Percentiles rank a stretch among this genome's conserved stretches.
Conservation (phyloP, 2,329 filamentous ascomycete genomes). For the Fusarium sororula region DNA sequence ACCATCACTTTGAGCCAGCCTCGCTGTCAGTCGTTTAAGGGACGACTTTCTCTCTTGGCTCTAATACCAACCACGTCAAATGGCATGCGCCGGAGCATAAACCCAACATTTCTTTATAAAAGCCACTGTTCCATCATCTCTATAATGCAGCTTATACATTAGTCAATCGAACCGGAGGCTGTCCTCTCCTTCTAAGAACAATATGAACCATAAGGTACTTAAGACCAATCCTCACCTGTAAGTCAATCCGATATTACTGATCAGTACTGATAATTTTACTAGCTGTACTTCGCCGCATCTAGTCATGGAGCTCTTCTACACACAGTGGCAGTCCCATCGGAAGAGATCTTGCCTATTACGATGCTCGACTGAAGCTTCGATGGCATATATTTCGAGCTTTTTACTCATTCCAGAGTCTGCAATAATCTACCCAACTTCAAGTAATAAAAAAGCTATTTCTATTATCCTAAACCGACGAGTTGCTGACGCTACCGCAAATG, state of each 20-base stretch:
- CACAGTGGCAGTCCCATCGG: not conserved
- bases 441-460: not conserved
- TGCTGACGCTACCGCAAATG: not conserved
- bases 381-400: too few relatives aligned
- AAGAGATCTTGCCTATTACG: not conserved
- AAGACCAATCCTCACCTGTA: not conserved
- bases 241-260: not conserved
- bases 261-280: too few relatives aligned
- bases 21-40: too few relatives aligned
- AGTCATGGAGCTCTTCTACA: not conserved
- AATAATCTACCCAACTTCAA: not conserved
- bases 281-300: too few relatives aligned
- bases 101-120: not conserved
- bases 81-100: not conserved
- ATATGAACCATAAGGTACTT: not conserved
- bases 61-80: not conserved
- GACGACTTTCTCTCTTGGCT: too few relatives aligned
- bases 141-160: not conserved
- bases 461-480: not conserved
- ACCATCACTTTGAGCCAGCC: not conserved
- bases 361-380: not conserved
- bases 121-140: not conserved
- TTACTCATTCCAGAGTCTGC: not conserved
- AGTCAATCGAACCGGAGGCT: not conserved
- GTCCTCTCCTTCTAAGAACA: not conserved